Evolutionary conservation across 2,329 filamentous ascomycete species (phyloP).

Genomic region (Diplodia intermedia): DNA sequence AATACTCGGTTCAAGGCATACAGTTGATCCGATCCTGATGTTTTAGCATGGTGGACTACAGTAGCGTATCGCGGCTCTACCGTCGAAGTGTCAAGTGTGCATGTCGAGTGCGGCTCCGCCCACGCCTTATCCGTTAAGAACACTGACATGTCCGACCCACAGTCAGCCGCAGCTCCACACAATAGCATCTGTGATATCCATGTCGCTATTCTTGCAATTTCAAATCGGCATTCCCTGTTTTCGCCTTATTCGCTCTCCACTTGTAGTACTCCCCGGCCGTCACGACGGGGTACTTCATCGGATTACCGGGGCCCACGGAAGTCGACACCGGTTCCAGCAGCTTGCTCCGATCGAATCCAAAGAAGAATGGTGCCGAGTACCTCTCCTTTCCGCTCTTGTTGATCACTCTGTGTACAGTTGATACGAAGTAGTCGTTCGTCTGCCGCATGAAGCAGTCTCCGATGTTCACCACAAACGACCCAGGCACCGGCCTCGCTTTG

Average conservation of each 20-base stretch:
- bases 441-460: constrained; percentile 52
- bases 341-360: constrained; percentile 42
- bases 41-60: neutral
- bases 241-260: constrained; percentile 33
- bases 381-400: constrained; percentile 46
- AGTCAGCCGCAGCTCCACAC: neutral
- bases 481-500: constrained; percentile 45
- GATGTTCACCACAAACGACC: constrained; percentile 52
- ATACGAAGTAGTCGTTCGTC: constrained; percentile 50
- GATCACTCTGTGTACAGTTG: constrained; percentile 54
- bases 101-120: neutral
- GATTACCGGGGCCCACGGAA: constrained; percentile 43
- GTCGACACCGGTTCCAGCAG: constrained; percentile 44
- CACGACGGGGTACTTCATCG: constrained; percentile 46
- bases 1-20: neutral
- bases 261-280: constrained; percentile 46
- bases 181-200: neutral
- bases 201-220: neutral
- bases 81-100: neutral
- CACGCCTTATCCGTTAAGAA: neutral
- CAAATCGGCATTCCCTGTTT: constrained; percentile 9
- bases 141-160: neutral
- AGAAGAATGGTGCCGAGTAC: constrained; percentile 53
- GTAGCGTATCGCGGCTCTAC: neutral
- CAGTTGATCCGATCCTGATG: neutral